Conservation (phyloP, 1,284 basidiomycete species). For the Lentinus polychrous region DNA sequence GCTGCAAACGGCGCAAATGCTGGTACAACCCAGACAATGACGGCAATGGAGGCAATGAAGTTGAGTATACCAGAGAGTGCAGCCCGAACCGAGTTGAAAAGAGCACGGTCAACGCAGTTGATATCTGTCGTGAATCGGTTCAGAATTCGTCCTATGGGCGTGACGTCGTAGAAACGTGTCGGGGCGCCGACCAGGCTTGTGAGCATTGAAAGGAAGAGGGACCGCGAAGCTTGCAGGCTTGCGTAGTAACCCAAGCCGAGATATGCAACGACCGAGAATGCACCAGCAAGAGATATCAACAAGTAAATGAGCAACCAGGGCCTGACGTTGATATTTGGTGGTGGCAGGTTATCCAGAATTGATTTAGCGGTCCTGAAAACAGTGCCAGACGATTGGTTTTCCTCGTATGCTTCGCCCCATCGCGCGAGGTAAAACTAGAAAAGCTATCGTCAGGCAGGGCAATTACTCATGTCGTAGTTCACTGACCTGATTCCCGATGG, state of each 20-base stretch:
- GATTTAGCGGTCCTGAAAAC: slow-evolving; percentile 13
- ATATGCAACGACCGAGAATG: slow-evolving; percentile 44
- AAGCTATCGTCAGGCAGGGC: not conserved
- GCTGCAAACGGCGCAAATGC: slow-evolving; percentile 64
- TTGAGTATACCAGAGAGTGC: slow-evolving; percentile 53
- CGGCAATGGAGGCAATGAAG: slow-evolving; percentile 59
- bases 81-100: slow-evolving; percentile 50
- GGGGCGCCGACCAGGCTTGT: slow-evolving; percentile 51
- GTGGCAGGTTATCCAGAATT: slow-evolving; percentile 41
- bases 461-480: not conserved
- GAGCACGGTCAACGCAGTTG: slow-evolving; percentile 58
- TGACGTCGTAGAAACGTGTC: slow-evolving; percentile 62
- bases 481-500: slow-evolving; percentile 50
- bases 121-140: slow-evolving; percentile 81
- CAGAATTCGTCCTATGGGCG: slow-evolving; percentile 66
- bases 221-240: slow-evolving; percentile 57
- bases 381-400: slow-evolving; percentile 25
- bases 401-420: slow-evolving; percentile 59
- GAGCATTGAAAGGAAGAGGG: slow-evolving; percentile 48
- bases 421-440: slow-evolving; percentile 52
- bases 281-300: slow-evolving; percentile 51
- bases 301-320: slow-evolving; percentile 66
- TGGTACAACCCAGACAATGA: slow-evolving; percentile 61
- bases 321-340: slow-evolving; percentile 49
- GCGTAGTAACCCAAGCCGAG: slow-evolving; percentile 63